These are phyloP conservation scores for Trametes coccinea DNA, from an alignment of 768 basidiomycete genomes.

Conservation along the genomic window DNA sequence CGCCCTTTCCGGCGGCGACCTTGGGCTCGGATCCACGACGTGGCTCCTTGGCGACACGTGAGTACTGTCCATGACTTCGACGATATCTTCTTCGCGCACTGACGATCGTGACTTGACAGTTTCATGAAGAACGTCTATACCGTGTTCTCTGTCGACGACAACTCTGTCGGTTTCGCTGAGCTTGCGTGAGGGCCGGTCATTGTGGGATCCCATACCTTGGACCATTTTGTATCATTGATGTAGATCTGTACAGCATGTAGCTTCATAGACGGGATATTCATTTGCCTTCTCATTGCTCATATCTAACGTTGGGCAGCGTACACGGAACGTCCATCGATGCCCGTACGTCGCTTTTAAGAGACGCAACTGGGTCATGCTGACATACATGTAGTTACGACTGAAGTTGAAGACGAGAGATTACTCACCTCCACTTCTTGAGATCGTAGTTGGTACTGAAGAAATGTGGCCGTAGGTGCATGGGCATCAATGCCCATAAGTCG, in stretches of 20 bases:
- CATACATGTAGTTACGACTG: too few species aligned
- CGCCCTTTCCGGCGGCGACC: conserved; percentile 20
- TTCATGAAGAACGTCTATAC: conserved; percentile 28
- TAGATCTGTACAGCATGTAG: neutral
- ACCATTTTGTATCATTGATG: neutral
- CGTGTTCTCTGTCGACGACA: conserved; percentile 21
- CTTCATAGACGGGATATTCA: neutral
- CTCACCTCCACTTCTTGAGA: too few species aligned
- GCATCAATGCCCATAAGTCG: conserved; percentile 60
- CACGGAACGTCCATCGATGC: neutral
- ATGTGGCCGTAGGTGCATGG: too few species aligned
- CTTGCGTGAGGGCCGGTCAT: neutral
- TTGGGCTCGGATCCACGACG: conserved; percentile 16
- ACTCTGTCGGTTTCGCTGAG: conserved; percentile 24
- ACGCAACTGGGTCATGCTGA: too few species aligned
- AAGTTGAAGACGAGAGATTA: too few species aligned
- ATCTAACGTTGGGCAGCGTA: neutral
- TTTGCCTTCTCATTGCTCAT: neutral
- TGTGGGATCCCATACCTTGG: neutral
- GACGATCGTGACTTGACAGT: conserved; percentile 1
- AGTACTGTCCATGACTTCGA: neutral
- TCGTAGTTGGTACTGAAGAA: too few species aligned
- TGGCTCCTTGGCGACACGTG: conserved; percentile 25
- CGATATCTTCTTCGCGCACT: neutral
- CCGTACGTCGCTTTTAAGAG: too few species aligned